Evolutionary conservation across 2,329 filamentous ascomycete genomes (phyloP), one percentile per base, ranked within the genome.

Genomic region (Aspergillus candidus): DNA sequence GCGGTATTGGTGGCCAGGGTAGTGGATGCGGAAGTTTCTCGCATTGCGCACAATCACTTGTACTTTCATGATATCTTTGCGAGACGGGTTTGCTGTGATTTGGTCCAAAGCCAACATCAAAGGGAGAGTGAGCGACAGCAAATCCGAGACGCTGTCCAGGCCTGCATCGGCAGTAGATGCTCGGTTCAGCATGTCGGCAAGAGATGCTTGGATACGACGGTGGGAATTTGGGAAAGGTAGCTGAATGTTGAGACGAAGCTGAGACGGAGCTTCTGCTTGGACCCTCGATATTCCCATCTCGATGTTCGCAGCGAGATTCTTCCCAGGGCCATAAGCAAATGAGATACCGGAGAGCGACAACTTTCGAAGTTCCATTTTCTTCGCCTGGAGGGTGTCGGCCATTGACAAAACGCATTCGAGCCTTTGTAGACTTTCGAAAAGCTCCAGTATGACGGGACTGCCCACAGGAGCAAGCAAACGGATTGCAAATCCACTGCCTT

Each of bases 131-230:
- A 64, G 50, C 4, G 52, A 52, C 22, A 71, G 58, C 22, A 66
- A 47, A 17, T 58, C 56, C 18, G 66, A 48, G 14, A 63, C 51
- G 30, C 50, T 51, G 35, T 62, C 55, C 32, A 69, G 46, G 8
- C 61, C 58, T 3, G 56, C 44, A 35, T 61, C 59, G 15, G 57
- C 22, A 27, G 22, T 46, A 29, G 57, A 56, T 22, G 52, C 46
- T 17, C 56, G 52, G 39, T 70, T 71, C 36, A 70, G 50, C 36
- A 56, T 60, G 38, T 61, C 56, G 2, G 62, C 60, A 11, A 71
- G 54, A n/a, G 67, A 52, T 38, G 65, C 62, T 48, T 62, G 63
- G 38, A 71, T 66, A 22, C 67, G 65, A 35, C 66, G 63, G 52
- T 70, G 67, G 35, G 66, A 67, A 39, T 63, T 70, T 17, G 56